These are phyloP conservation scores for Clausena lansium DNA, from an alignment of 345 rosid species.

Conservation along the genomic window DNA sequence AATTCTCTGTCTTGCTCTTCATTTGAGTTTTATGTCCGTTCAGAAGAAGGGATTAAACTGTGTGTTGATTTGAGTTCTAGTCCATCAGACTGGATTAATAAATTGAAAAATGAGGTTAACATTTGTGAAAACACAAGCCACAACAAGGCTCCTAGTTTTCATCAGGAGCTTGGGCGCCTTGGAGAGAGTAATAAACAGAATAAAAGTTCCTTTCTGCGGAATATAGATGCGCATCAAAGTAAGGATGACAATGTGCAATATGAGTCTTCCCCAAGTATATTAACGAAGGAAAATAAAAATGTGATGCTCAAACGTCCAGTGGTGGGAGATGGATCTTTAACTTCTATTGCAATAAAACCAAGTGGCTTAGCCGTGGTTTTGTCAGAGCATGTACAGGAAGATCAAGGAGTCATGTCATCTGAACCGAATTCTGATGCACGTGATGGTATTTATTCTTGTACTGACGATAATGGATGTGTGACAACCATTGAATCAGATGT, in stretches of 20 bases:
- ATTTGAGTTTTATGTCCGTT: slow-evolving; percentile 68
- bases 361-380: slow-evolving; percentile 24
- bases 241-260: slow-evolving; percentile 28
- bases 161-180: slow-evolving; percentile 34
- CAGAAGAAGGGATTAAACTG: slow-evolving; percentile 76
- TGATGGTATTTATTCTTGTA: slow-evolving; percentile 28
- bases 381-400: slow-evolving; percentile 29
- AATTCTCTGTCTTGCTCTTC: slow-evolving; percentile 32
- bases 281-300: slow-evolving; percentile 27
- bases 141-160: slow-evolving; percentile 41
- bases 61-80: slow-evolving; percentile 65
- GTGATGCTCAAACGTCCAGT: slow-evolving; percentile 28
- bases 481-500: slow-evolving; percentile 33
- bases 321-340: slow-evolving; percentile 34
- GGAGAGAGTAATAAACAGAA: slow-evolving; percentile 47
- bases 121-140: slow-evolving; percentile 37
- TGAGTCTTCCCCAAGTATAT: slow-evolving; percentile 32
- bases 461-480: slow-evolving; percentile 34
- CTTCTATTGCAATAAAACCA: slow-evolving; percentile 23
- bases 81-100: slow-evolving; percentile 69
- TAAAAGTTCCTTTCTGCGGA: slow-evolving; percentile 27
- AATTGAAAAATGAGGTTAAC: slow-evolving; percentile 53
- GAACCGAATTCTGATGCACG: slow-evolving; percentile 34
- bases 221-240: slow-evolving; percentile 28
- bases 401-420: slow-evolving; percentile 27